Conservation (phyloP, 345 rosid genomes). For the Rubroshorea leprosula region DNA sequence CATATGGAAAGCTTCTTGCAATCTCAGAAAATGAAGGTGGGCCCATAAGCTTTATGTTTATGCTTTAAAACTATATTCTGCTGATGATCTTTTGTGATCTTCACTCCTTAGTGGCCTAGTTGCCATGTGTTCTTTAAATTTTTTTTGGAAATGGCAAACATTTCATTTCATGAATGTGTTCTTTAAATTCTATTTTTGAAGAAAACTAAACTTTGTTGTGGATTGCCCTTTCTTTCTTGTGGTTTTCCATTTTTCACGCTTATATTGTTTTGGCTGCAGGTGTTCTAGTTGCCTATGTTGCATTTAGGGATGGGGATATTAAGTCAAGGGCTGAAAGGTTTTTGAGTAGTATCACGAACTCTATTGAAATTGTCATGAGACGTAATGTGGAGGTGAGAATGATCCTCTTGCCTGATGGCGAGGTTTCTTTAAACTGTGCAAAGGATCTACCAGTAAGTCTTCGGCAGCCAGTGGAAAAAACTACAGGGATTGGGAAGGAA, state of each 20-base stretch:
- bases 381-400: constrained; percentile 82
- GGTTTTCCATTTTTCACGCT: not conserved
- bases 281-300: constrained; percentile 65
- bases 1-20: constrained; percentile 78
- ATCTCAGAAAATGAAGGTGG: constrained; percentile 79
- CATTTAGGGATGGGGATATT: constrained; percentile 57
- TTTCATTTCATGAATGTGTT: no score
- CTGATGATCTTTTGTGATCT: not conserved
- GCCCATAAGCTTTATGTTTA: constrained; percentile 3
- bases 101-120: not conserved
- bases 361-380: constrained; percentile 77
- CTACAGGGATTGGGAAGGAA: constrained; percentile 30
- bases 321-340: constrained; percentile 88
- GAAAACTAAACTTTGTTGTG: not conserved
- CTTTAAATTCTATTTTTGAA: no score
- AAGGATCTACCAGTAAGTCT: constrained; percentile 19
- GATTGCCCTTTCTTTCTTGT: not conserved
- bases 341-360: constrained; percentile 88
- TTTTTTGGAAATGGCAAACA: no score
- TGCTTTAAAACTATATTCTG: no score
- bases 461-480: constrained; percentile 27
- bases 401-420: constrained; percentile 53
- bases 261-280: constrained; percentile 45
- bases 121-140: not conserved
- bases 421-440: constrained; percentile 26